phyloP scores from a whole-genome alignment of 805 yeast species.

The Sugiyamaella valdiviana region DNA sequence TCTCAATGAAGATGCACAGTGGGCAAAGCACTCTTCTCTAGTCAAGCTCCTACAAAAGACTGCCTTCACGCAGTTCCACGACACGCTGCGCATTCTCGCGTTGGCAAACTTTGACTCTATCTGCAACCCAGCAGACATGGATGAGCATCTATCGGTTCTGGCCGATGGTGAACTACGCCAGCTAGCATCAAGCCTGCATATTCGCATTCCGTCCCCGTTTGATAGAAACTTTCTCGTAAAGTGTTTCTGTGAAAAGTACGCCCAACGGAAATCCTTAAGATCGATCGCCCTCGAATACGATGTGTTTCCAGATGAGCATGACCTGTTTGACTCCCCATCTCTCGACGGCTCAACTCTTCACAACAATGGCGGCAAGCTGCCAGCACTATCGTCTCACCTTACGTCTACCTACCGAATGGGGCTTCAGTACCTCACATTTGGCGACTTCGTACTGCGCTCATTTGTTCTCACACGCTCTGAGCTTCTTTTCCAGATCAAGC shows the following conservation, averaged over 20 bases:
- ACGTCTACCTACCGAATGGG: slow-evolving; percentile 23
- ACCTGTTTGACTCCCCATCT: slow-evolving; percentile 1
- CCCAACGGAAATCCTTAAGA: slow-evolving; percentile 1
- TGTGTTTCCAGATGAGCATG: slow-evolving; percentile 11
- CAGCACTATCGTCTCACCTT: neutral
- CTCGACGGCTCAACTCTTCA: slow-evolving; percentile 1
- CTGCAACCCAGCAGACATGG: slow-evolving; percentile 15
- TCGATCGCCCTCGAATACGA: slow-evolving; percentile 4
- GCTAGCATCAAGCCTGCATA: slow-evolving; percentile 3
- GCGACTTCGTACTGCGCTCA: slow-evolving; percentile 27
- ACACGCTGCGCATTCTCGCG: slow-evolving; percentile 23
- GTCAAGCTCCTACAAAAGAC: slow-evolving; percentile 25
- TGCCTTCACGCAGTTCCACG: slow-evolving; percentile 21
- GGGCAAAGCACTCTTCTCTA: slow-evolving; percentile 7
- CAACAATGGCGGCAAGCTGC: neutral
- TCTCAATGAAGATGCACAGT: slow-evolving; percentile 17
- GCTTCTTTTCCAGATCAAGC: neutral
- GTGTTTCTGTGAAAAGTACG: slow-evolving; percentile 18
- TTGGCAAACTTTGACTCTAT: slow-evolving; percentile 26
- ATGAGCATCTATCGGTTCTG: slow-evolving; percentile 22
- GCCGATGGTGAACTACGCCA: slow-evolving; percentile 17
- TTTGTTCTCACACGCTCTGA: neutral
- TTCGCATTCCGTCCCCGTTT: slow-evolving; percentile 11
- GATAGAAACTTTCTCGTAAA: slow-evolving; percentile 10
- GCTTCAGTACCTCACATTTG: slow-evolving; percentile 27